Conservation (phyloP, 1,284 basidiomycete genomes). For the Heliocybe sulcata region DNA sequence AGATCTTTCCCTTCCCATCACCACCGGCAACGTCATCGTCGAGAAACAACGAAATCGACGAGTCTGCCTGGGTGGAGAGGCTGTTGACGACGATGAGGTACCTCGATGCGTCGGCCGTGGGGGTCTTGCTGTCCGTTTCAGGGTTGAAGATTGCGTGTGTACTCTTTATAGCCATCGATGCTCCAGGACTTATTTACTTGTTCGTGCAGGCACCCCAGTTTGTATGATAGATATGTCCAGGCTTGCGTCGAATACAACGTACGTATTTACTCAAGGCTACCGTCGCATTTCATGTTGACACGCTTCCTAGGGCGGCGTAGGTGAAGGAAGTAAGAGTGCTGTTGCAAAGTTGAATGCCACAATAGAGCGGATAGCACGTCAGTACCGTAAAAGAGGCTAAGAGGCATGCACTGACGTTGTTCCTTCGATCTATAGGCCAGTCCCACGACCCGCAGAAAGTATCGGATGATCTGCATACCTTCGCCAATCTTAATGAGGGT, state of each 20-base stretch:
- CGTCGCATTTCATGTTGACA: conserved; percentile 1
- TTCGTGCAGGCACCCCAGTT: conserved; percentile 46
- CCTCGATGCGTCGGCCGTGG: conserved; percentile 56
- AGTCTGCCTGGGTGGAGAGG: conserved; percentile 81
- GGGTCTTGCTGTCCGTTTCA: conserved; percentile 55
- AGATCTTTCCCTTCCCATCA: conserved; percentile 76
- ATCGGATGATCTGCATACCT: conserved; percentile 71
- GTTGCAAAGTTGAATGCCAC: conserved; percentile 46
- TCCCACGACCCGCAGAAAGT: conserved; percentile 74
- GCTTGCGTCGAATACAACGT: conserved; percentile 79
- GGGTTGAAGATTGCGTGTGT: conserved; percentile 53
- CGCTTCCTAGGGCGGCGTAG: conserved; percentile 59
- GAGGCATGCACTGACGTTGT: conserved; percentile 8
- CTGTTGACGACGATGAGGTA: conserved; percentile 70
- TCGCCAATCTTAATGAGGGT: conserved; percentile 84
- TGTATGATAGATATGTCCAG: conserved; percentile 61
- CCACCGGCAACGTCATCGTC: conserved; percentile 32
- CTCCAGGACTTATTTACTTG: neutral
- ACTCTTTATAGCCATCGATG: conserved; percentile 2
- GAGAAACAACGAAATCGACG: conserved; percentile 62
- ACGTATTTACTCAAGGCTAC: conserved; percentile 18
- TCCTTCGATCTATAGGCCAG: conserved; percentile 25
- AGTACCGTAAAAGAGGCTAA: conserved; percentile 13
- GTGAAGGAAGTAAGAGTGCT: conserved; percentile 69
- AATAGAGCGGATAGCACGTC: conserved; percentile 58